Percentiles rank a stretch among this genome's conserved stretches.
These are phyloP conservation scores for Jatropha multifida DNA, from an alignment of 441 rosid species.

Conservation along the genomic window DNA sequence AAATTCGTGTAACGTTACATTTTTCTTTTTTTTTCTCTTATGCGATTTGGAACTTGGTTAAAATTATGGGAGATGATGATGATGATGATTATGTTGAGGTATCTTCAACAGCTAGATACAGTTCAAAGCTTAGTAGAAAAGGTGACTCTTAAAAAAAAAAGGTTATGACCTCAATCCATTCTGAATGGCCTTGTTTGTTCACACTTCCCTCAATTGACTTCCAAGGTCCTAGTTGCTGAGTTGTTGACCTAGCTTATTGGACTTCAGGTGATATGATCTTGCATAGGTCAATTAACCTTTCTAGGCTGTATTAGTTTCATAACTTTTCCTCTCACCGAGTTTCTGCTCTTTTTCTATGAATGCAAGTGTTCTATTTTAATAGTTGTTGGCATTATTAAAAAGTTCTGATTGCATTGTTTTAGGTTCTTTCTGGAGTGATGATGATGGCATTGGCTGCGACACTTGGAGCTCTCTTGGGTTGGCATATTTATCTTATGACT, in stretches of 20 bases:
- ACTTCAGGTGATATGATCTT: not conserved
- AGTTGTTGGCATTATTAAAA: not conserved
- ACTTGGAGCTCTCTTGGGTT: constrained; percentile 50
- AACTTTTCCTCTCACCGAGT: not conserved
- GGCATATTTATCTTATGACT: constrained; percentile 53
- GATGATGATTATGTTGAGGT: not conserved
- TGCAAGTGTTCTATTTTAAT: not conserved
- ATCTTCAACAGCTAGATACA: not conserved
- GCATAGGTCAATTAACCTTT: not conserved
- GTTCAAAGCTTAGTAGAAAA: not conserved
- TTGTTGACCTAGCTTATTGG: not conserved
- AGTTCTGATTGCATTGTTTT: constrained; percentile 2
- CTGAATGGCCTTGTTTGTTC: not conserved
- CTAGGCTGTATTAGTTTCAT: not conserved
- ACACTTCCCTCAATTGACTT: not conserved
- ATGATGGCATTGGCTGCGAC: constrained; percentile 36
- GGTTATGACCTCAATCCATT: not conserved
- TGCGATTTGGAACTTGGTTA: not conserved
- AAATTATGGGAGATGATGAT: not conserved
- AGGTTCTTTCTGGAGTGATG: constrained; percentile 40
- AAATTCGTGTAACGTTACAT: not conserved
- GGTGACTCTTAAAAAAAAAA: not conserved
- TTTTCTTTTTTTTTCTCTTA: not conserved
- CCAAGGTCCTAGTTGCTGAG: not conserved
- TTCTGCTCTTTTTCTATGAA: not conserved